A percentile compares a stretch with the other conserved stretches of the same genome.
phyloP scores from a whole-genome alignment of 1,284 basidiomycete genomes.

The Rhodotorula sp. region DNA sequence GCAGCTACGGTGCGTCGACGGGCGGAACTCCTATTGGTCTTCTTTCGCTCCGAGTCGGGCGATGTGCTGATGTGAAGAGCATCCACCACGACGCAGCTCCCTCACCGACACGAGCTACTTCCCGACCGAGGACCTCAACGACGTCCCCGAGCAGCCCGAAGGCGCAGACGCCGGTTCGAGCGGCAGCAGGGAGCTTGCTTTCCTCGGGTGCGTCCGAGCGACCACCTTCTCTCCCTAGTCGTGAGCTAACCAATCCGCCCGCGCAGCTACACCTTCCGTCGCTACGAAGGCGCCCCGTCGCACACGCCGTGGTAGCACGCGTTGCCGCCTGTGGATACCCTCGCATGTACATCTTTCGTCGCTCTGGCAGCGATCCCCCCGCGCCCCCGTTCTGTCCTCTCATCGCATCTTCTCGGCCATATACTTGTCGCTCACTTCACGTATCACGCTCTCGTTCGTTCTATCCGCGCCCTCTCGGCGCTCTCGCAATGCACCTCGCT shows the following conservation, averaged over 20 bases:
- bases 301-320: conserved; percentile 29
- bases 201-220: conserved; percentile 57
- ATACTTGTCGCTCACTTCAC: too few relatives aligned
- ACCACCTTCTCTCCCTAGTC: not conserved
- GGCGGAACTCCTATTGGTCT: not conserved
- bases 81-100: conserved; percentile 54
- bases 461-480: too few relatives aligned
- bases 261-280: conserved; percentile 25
- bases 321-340: not conserved
- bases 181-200: conserved; percentile 61
- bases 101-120: conserved; percentile 96
- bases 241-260: not conserved
- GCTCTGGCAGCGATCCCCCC: not conserved
- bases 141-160: conserved; percentile 61
- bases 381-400: too few relatives aligned
- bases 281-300: conserved; percentile 39
- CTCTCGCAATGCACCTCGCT: too few relatives aligned
- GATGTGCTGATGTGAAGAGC: not conserved
- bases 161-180: conserved; percentile 60
- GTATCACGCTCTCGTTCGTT: too few relatives aligned
- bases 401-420: not conserved
- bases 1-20: conserved; percentile 60
- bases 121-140: conserved; percentile 91
- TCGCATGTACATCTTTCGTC: not conserved
- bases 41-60: not conserved